phyloP scores from a whole-genome alignment of 2,329 filamentous ascomycete species.

The Pseudocercospora fijiensis region DNA sequence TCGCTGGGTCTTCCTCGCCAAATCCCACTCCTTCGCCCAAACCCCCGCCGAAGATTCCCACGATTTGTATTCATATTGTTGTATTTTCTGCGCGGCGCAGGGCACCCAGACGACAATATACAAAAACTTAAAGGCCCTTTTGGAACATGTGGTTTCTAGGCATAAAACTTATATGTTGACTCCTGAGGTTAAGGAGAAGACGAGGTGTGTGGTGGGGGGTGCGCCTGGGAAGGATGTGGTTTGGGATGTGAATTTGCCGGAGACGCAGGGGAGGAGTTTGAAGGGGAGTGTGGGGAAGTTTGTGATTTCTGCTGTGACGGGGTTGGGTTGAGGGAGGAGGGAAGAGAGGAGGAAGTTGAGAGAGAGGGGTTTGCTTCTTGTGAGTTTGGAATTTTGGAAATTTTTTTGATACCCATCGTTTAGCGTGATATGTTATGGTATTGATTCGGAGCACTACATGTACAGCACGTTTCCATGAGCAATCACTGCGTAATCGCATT shows the following conservation, averaged over 20 bases:
- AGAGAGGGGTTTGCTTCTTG: too few species aligned
- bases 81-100: conserved; percentile 25
- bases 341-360: not conserved
- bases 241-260: not conserved
- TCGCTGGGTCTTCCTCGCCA: conserved; percentile 23
- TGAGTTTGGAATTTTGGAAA: not conserved
- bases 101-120: conserved; percentile 6
- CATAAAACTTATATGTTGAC: conserved; percentile 38
- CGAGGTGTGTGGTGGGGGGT: conserved; percentile 41
- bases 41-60: not conserved
- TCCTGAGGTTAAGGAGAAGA: conserved; percentile 33
- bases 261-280: conserved; percentile 1
- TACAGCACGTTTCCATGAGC: not conserved
- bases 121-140: conserved; percentile 26
- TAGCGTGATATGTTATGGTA: not conserved
- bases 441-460: not conserved
- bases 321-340: not conserved
- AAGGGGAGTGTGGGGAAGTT: not conserved
- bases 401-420: not conserved
- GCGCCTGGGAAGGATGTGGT: conserved; percentile 22
- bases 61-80: conserved; percentile 20
- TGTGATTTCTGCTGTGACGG: conserved; percentile 1
- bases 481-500: conserved; percentile 22
- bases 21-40: conserved; percentile 17
- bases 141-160: conserved; percentile 41